These are phyloP conservation scores for Liquidambar formosana DNA, from an alignment of 164 flowering plant genomes.

Conservation along the genomic window DNA sequence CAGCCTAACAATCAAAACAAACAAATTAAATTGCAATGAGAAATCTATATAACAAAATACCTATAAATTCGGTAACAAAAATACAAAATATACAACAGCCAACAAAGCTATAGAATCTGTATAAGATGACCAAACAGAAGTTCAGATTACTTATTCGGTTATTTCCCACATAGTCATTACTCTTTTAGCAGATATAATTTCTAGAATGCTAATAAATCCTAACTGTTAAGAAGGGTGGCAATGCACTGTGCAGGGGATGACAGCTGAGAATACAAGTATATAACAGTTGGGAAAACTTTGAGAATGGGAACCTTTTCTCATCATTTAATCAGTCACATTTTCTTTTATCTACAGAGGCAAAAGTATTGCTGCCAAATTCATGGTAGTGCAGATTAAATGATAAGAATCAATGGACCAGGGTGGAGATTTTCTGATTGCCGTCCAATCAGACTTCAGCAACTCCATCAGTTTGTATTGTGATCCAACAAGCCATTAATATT, in stretches of 20 bases:
- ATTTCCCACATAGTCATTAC: not conserved
- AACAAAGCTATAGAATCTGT: not conserved
- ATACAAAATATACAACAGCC: not conserved
- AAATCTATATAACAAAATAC: not conserved
- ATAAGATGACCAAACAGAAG: not conserved
- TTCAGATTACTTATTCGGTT: too few species aligned
- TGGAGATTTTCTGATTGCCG: constrained; percentile 81
- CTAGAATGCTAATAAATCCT: not conserved
- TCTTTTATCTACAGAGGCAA: too few species aligned
- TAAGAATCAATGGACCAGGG: constrained; percentile 96
- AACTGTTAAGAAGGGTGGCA: not conserved
- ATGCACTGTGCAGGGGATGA: not conserved
- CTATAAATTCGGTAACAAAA: not conserved
- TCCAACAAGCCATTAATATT: constrained; percentile 92
- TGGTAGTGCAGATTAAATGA: not conserved
- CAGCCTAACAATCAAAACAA: constrained; percentile 56
- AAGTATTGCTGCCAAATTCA: not conserved
- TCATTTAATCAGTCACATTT: too few species aligned
- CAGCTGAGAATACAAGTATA: not conserved
- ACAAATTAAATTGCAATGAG: not conserved
- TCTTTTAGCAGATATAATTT: not conserved
- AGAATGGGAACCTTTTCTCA: not conserved
- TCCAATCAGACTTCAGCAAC: constrained; percentile 84
- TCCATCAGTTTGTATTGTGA: constrained; percentile 91
- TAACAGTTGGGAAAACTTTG: not conserved